phyloP scores from a whole-genome alignment of 1,284 basidiomycete genomes.

The Trichosporon inkin region DNA sequence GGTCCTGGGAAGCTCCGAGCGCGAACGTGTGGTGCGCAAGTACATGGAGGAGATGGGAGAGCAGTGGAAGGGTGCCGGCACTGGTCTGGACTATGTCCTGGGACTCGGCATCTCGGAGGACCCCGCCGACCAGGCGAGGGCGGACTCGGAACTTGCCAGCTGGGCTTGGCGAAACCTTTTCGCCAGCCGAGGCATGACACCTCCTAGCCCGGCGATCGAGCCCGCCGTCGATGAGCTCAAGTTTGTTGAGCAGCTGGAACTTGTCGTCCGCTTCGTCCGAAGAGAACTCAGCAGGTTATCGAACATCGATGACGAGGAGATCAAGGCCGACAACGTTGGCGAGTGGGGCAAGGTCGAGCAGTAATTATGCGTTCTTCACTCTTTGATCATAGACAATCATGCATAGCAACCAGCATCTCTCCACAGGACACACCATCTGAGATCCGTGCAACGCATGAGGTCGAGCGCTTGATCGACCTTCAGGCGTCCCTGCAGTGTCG shows the following conservation, averaged over 20 bases:
- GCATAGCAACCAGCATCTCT: conserved; percentile 5
- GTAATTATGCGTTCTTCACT: conserved; percentile 5
- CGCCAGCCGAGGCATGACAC: conserved; percentile 30
- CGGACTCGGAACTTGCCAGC: conserved; percentile 74
- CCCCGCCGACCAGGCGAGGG: conserved; percentile 22
- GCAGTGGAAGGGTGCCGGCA: conserved; percentile 81
- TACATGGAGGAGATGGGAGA: conserved; percentile 88
- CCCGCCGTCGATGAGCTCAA: conserved; percentile 55
- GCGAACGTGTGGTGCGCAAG: conserved; percentile 74
- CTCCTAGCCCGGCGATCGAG: conserved; percentile 23
- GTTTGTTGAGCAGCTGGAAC: conserved; percentile 72
- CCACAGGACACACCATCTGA: no score
- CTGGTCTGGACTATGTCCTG: conserved; percentile 70
- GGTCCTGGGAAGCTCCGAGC: conserved; percentile 65
- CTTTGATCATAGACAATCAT: background rate
- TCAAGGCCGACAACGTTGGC: conserved; percentile 56
- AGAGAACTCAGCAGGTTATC: conserved; percentile 73
- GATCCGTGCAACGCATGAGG: no score
- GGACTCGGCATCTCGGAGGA: conserved; percentile 30
- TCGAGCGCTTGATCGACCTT: background rate
- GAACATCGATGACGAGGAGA: conserved; percentile 62
- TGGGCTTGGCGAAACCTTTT: conserved; percentile 92
- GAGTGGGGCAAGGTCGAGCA: conserved; percentile 34
- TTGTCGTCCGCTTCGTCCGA: conserved; percentile 70
- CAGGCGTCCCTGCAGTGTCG: no score